Conservation (phyloP, 371 early-diverging fungal genomes). For the Vairimorpha ceranae region DNA sequence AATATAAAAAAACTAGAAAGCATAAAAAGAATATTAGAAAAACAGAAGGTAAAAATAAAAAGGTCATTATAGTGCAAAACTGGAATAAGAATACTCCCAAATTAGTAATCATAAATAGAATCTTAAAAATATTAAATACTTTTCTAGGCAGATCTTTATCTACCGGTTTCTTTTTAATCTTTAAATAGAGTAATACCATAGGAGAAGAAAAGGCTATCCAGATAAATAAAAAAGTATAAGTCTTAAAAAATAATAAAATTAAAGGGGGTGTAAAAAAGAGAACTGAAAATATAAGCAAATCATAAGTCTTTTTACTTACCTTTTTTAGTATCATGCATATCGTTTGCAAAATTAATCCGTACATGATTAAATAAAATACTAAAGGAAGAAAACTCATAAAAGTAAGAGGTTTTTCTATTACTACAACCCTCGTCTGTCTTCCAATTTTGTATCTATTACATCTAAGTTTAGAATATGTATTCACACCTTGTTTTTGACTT, state of each 20-base stretch:
- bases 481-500: no score
- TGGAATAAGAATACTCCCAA: slow-evolving; percentile 32
- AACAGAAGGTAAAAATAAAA: neutral
- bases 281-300: slow-evolving; percentile 25
- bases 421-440: neutral
- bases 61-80: neutral
- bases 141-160: slow-evolving; percentile 33
- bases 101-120: slow-evolving; percentile 43
- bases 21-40: slow-evolving; percentile 12
- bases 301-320: slow-evolving; percentile 36
- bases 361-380: slow-evolving; percentile 28
- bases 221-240: slow-evolving; percentile 35
- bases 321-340: slow-evolving; percentile 52
- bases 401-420: slow-evolving; percentile 33
- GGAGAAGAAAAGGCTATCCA: slow-evolving; percentile 42
- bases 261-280: slow-evolving; percentile 54
- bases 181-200: slow-evolving; percentile 39
- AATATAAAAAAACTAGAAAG: slow-evolving; percentile 55
- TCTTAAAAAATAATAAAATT: slow-evolving; percentile 24
- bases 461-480: no score
- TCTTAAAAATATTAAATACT: slow-evolving; percentile 38
- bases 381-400: slow-evolving; percentile 35
- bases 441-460: neutral
- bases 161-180: slow-evolving; percentile 13
- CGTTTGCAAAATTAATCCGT: slow-evolving; percentile 52